These are phyloP conservation scores for Bidens hawaiensis DNA, from an alignment of 140 eudicot species.

Conservation along the genomic window DNA sequence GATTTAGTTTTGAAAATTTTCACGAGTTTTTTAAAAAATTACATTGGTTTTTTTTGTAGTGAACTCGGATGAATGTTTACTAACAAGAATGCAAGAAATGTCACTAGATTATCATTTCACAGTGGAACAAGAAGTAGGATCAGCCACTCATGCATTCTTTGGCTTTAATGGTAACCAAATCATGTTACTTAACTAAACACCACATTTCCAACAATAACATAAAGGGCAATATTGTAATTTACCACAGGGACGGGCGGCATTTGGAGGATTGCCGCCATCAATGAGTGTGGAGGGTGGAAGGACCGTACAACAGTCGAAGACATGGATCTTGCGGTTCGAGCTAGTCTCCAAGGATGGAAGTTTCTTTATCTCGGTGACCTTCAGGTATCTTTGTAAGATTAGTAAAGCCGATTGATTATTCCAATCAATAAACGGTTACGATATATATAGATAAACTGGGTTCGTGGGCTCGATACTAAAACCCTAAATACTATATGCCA, in stretches of 20 bases:
- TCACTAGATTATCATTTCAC: slow-evolving; percentile 88
- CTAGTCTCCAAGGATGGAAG: slow-evolving; percentile 91
- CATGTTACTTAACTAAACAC: slow-evolving; percentile 3
- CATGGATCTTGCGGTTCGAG: slow-evolving; percentile 96
- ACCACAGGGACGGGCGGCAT: slow-evolving; percentile 80
- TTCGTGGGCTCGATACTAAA: too few relatives aligned
- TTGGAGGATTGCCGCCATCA: slow-evolving; percentile 87
- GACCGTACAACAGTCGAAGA: slow-evolving; percentile 91
- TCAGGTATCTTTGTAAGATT: slow-evolving; percentile 65
- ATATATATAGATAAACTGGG: too few relatives aligned
- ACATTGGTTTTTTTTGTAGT: slow-evolving; percentile 37
- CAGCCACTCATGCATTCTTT: slow-evolving; percentile 91
- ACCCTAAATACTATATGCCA: too few relatives aligned
- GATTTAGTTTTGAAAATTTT: not conserved
- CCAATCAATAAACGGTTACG: too few relatives aligned
- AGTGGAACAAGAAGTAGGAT: too few relatives aligned
- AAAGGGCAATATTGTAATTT: slow-evolving; percentile 25
- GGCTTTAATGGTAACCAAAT: slow-evolving; percentile 71
- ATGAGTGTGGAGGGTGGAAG: slow-evolving; percentile 96
- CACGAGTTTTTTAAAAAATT: not conserved
- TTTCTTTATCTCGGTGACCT: slow-evolving; percentile 85
- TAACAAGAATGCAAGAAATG: slow-evolving; percentile 98
- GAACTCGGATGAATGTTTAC: slow-evolving; percentile 77
- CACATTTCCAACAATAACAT: slow-evolving; percentile 1
- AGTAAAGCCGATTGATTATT: too few relatives aligned